These are phyloP conservation scores for Cupressus sempervirens DNA, from an alignment of 75 land plant species.

Conservation along the genomic window DNA sequence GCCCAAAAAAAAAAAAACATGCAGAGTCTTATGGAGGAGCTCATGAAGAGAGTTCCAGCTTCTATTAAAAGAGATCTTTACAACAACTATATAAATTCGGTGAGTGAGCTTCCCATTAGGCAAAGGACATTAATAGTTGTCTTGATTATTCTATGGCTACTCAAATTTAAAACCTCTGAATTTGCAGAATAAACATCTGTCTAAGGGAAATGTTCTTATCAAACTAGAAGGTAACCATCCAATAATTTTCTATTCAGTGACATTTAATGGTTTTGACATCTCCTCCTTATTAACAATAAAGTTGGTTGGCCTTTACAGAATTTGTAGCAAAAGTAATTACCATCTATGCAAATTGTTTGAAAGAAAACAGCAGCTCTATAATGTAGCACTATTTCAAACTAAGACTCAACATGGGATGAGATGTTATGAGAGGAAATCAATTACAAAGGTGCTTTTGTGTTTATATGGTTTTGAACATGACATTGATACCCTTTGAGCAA, in stretches of 20 bases:
- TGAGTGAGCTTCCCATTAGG: conserved; percentile 15
- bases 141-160: neutral
- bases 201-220: conserved; percentile 34
- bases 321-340: conserved; percentile 52
- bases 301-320: conserved; percentile 22
- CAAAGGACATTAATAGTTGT: neutral
- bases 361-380: neutral
- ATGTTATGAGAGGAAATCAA: neutral
- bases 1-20: neutral
- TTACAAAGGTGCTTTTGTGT: too few species aligned
- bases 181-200: conserved; percentile 41
- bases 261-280: neutral
- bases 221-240: conserved; percentile 43
- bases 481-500: neutral
- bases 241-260: neutral
- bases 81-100: conserved; percentile 46
- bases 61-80: conserved; percentile 30
- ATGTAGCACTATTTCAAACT: neutral
- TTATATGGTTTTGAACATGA: neutral
- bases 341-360: conserved; percentile 18
- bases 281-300: neutral
- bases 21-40: conserved; percentile 50
- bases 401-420: neutral
- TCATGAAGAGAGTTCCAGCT: conserved; percentile 28
- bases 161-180: neutral